These are phyloP conservation scores for Mycosarcoma maydis DNA, from an alignment of 1,284 basidiomycete genomes.

Conservation along the genomic window DNA sequence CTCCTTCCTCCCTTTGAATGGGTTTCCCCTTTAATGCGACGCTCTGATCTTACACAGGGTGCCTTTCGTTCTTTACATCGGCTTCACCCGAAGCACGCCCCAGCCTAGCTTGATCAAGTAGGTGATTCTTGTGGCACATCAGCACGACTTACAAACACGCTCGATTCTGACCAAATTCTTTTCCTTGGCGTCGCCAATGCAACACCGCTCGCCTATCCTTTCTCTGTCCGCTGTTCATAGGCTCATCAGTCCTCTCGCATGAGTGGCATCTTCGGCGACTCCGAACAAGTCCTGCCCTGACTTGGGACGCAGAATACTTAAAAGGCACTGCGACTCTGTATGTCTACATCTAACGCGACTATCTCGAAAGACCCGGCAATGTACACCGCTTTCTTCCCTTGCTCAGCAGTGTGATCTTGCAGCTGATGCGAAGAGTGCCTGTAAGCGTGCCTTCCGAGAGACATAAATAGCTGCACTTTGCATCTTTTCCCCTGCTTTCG, in stretches of 20 bases:
- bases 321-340: conserved; percentile 20
- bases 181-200: background rate
- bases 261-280: conserved; percentile 14
- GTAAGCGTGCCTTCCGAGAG: background rate
- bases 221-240: conserved; percentile 18
- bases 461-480: background rate
- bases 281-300: conserved; percentile 3
- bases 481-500: no score
- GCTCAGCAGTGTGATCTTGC: background rate
- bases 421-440: background rate
- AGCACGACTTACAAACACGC: background rate
- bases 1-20: background rate
- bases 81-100: conserved; percentile 61
- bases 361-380: background rate
- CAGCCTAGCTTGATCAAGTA: conserved; percentile 65
- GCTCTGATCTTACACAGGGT: conserved; percentile 45
- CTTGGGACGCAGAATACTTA: background rate
- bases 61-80: conserved; percentile 65
- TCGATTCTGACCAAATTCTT: background rate
- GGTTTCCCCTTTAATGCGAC: background rate
- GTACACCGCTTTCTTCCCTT: conserved; percentile 8
- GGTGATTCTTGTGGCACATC: conserved; percentile 15
- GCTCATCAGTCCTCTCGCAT: conserved; percentile 59
- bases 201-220: background rate
- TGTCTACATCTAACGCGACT: background rate